Base-by-base conservation (phyloP, 306 rosid species). In the Astragalus glycyphyllos region DNA sequence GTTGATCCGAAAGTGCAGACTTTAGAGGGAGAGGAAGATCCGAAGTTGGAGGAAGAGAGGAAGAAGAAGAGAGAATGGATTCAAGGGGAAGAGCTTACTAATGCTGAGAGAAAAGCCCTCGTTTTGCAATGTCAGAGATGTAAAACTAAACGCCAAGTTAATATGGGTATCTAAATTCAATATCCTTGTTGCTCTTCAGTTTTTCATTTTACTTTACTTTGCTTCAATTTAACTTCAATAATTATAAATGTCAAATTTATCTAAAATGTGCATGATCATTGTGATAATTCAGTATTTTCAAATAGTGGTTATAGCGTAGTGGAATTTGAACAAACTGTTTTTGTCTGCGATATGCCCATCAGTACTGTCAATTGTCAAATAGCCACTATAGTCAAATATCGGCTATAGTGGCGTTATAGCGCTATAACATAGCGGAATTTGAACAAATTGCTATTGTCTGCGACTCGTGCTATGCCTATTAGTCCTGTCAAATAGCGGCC, bases 61-160 rank as follows among this genome's bases (percentile, higher is more conserved):
- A 85, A 63, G 83, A 56, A 11, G 72, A 81, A 65, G 81, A 83
- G 95, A 44, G 86, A 65, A 69, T n/a, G 32, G 73, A 63, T 90
- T 59, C 95, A 84, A 68, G 99, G 99, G 12, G 72, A 80, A 46
- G 83, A 92, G 0, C 87, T 94, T 11, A 75, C 72, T 23, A 71
- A 11, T 59, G 88, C 92, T 14, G 99, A 94, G 88, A 81, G 92
- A 60, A 88, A 81, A 61, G 80, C 83, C 3, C 69, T 94, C 62
- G 87, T 87, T 72, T 88, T 80, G 40, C 89, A 71, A 34, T 89
- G 89, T 61, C 84, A 81, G 73, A 89, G 76, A 80, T 47, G 65
- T 29, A 89, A 86, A 81, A 89, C 92, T 57, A 90, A 83, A 65
- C 84, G 83, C 60, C 99, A 94, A 81, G 72, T 94, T 46, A 94